phyloP scores from a whole-genome alignment of 139 green algal species.

The Tetradesmus lagerheimii region DNA sequence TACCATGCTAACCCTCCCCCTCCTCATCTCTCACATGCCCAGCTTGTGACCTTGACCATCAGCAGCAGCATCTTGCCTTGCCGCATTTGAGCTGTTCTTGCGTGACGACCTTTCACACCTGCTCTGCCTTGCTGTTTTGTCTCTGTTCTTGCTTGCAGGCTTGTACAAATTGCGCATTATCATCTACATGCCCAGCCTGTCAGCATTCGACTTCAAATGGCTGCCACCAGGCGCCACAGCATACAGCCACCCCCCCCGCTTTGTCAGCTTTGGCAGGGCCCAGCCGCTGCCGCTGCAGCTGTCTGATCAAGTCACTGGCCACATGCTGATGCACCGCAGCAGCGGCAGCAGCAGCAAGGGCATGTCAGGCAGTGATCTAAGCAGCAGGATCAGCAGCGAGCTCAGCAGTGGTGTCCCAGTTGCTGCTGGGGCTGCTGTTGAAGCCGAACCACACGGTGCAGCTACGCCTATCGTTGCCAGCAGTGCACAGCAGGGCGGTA shows the following conservation, averaged over 20 bases:
- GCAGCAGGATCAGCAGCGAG: background rate
- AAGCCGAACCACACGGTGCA: background rate
- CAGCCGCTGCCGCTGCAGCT: conserved; percentile 32
- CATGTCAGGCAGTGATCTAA: background rate
- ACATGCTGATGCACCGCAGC: conserved; percentile 15
- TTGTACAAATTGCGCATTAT: conserved; percentile 27
- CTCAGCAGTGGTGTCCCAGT: background rate
- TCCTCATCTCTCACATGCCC: too few relatives aligned
- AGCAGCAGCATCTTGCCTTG: background rate
- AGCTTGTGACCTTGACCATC: too few relatives aligned
- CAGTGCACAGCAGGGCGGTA: background rate
- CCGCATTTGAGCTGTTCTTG: too few relatives aligned
- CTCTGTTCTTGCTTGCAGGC: background rate
- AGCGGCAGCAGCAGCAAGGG: conserved; percentile 7
- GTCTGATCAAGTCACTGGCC: background rate
- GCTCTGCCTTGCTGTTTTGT: too few relatives aligned
- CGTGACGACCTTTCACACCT: too few relatives aligned
- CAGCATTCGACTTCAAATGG: conserved; percentile 29
- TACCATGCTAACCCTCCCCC: too few relatives aligned
- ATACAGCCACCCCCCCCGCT: background rate
- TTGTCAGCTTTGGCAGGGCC: conserved; percentile 8
- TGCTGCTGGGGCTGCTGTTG: background rate
- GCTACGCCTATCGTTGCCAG: background rate
- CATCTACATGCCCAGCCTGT: conserved; percentile 1
- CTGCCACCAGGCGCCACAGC: background rate